Percentiles rank a stretch among this genome's conserved stretches.
Evolutionary conservation across 2,329 filamentous ascomycete genomes (phyloP).

Genomic region (Geosmithia putterillii): DNA sequence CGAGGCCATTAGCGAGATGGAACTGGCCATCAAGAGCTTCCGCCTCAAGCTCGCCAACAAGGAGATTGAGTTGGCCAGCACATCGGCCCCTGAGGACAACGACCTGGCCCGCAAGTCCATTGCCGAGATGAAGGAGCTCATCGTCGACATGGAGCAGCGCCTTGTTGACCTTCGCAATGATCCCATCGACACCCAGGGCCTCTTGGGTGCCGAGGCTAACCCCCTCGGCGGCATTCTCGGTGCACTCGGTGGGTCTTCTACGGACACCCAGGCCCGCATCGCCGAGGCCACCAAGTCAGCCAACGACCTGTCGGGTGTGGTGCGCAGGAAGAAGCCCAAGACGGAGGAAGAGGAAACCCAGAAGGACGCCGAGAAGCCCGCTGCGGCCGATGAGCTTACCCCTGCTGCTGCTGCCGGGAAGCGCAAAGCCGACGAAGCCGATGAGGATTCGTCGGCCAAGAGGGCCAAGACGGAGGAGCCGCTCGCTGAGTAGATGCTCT

Average conservation of each 20-base stretch:
- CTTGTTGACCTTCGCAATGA: conserved; percentile 55
- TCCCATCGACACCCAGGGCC: conserved; percentile 31
- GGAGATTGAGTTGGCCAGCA: conserved; percentile 51
- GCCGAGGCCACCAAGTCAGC: conserved; percentile 64
- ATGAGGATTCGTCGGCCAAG: conserved; percentile 17
- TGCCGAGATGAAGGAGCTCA: conserved; percentile 63
- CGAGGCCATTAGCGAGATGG: conserved; percentile 59
- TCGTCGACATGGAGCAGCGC: conserved; percentile 68
- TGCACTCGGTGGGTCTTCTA: conserved; percentile 45
- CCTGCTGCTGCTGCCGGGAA: conserved; percentile 11
- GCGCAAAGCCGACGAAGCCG: conserved; percentile 19
- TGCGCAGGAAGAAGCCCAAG: conserved; percentile 56
- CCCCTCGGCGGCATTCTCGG: conserved; percentile 49
- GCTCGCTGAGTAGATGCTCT: not conserved
- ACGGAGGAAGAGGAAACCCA: conserved; percentile 11
- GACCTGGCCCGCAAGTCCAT: conserved; percentile 51
- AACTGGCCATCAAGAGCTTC: conserved; percentile 62
- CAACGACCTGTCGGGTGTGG: conserved; percentile 61
- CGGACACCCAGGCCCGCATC: conserved; percentile 48
- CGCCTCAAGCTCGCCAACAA: conserved; percentile 59
- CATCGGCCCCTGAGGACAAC: conserved; percentile 54
- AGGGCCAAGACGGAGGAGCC: conserved; percentile 20
- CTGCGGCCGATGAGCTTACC: conserved; percentile 28
- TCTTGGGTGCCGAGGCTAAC: conserved; percentile 26
- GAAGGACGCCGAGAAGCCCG: conserved; percentile 39